Evolutionary conservation across 2,329 filamentous ascomycete species (phyloP), one percentile per base, ranked within the genome.

Genomic region (Alternaria brassicicola): DNA sequence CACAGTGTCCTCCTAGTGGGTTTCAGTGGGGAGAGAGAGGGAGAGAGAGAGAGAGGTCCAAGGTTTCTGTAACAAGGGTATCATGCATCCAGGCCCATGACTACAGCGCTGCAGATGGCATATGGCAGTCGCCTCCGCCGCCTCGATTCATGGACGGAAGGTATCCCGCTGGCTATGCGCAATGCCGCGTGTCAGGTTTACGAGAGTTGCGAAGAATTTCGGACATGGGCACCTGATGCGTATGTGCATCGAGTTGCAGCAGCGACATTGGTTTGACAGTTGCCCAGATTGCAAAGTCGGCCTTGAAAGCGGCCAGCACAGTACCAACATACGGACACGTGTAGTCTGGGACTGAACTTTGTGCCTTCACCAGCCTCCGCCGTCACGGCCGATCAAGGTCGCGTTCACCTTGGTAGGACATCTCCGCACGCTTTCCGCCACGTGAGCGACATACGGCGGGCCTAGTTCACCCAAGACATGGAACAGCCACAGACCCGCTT

Each of bases 371-470:
- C 60, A 60, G 38, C 53, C 53, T 61, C 62, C 66, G 67, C 59
- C 21, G 65, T 58, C 61, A 57, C 64, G 46, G 47, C 57, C 26
- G 36, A 62, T 36, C 43, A 62, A 57, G 50, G 51, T 51, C 46
- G 26, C 25, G 15, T 25, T 47, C 41, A 46, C 52, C 42, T 52
- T 58, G 55, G 52, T 58, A 47, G 38, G 42, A 23, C 43, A 51
- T 56, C 45, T 55, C 61, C 53, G 57, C 60, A 65, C 62, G 50
- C 47, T 56, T 52, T 39, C 59, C 51, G 68, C 73, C 73, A 76
- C 74, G 72, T 74, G 73, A 75, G 66, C 35, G 47, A 36, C 33
- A 21, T 43, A 71, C 72, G 71, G 73, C 60, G 53, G 54, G 25
- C 41, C 50, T 47, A 61, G 69, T 52, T 52, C 56, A 61, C 73